These are phyloP conservation scores for Gloeophyllum trabeum DNA, from an alignment of 768 basidiomycete genomes.

Conservation along the genomic window DNA sequence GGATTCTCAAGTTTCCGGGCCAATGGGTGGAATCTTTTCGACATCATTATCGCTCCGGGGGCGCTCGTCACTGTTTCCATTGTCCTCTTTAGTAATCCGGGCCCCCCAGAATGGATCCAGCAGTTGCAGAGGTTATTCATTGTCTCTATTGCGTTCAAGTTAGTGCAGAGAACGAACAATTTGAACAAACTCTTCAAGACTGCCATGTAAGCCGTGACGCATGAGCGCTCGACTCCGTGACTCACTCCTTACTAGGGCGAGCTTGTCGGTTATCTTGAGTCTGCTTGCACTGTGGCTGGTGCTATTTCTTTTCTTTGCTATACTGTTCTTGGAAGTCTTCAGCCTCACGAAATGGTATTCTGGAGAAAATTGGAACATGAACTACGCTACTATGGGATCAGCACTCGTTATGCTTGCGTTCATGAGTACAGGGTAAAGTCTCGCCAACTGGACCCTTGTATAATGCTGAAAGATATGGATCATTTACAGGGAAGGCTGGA, in stretches of 20 bases:
- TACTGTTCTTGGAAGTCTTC: slow-evolving; percentile 85
- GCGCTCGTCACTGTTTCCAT: slow-evolving; percentile 77
- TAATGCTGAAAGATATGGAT: neutral
- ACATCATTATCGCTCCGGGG: slow-evolving; percentile 68
- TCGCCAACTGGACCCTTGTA: neutral
- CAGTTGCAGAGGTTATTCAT: slow-evolving; percentile 87
- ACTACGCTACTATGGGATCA: slow-evolving; percentile 72
- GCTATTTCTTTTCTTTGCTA: slow-evolving; percentile 84
- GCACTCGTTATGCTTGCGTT: slow-evolving; percentile 85
- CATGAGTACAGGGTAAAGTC: slow-evolving; percentile 76
- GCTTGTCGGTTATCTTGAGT: slow-evolving; percentile 76
- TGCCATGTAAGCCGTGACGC: slow-evolving; percentile 53
- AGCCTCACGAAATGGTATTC: slow-evolving; percentile 79
- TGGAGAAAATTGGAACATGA: slow-evolving; percentile 55
- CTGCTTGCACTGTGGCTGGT: slow-evolving; percentile 83
- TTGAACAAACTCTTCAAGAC: slow-evolving; percentile 97
- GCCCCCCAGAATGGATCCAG: slow-evolving; percentile 22
- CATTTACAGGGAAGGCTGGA: slow-evolving; percentile 79
- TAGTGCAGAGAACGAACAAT: slow-evolving; percentile 79
- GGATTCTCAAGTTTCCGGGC: slow-evolving; percentile 78
- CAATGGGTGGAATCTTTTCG: slow-evolving; percentile 93
- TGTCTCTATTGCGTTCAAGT: slow-evolving; percentile 87
- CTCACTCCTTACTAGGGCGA: slow-evolving; percentile 39
- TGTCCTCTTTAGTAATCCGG: slow-evolving; percentile 35
- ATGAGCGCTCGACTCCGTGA: neutral